phyloP scores from a whole-genome alignment of 495 filamentous ascomycete genomes.

The Jackrogersella minutella region DNA sequence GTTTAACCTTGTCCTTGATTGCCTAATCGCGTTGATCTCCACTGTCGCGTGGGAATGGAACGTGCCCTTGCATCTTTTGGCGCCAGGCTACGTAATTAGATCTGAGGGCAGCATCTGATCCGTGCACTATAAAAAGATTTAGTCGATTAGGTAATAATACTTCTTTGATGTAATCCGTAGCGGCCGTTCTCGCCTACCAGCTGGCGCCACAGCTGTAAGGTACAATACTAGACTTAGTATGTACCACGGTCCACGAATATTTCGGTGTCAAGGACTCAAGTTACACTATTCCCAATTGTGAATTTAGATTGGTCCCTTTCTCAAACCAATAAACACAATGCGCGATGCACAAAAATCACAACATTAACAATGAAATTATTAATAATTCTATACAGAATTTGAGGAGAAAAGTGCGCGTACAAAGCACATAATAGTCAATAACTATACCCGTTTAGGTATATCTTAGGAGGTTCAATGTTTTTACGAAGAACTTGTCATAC shows the following conservation, averaged over 20 bases:
- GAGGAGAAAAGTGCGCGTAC: not conserved
- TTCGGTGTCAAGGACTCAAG: too few relatives aligned
- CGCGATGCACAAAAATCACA: not conserved
- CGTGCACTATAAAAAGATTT: constrained; percentile 22
- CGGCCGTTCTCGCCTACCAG: constrained; percentile 5
- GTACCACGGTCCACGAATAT: too few relatives aligned
- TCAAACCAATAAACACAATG: not conserved
- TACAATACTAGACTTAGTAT: constrained; percentile 11
- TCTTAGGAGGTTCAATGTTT: too few relatives aligned
- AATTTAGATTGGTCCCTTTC: not conserved
- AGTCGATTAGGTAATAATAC: too few relatives aligned
- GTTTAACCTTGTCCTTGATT: constrained; percentile 15
- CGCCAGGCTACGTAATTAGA: constrained; percentile 19
- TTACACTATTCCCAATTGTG: constrained; percentile 2
- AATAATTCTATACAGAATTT: not conserved
- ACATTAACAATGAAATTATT: not conserved
- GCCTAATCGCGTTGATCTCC: constrained; percentile 32
- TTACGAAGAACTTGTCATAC: not conserved
- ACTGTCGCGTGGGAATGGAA: constrained; percentile 39
- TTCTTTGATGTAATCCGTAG: too few relatives aligned
- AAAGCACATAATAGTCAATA: too few relatives aligned
- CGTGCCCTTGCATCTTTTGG: constrained; percentile 30
- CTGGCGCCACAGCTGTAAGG: constrained; percentile 26
- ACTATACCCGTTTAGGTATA: too few relatives aligned
- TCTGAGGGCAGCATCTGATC: constrained; percentile 17